Conservation (phyloP, 176 grass and related monocot genomes). For the Dendrocalamus sinicus region DNA sequence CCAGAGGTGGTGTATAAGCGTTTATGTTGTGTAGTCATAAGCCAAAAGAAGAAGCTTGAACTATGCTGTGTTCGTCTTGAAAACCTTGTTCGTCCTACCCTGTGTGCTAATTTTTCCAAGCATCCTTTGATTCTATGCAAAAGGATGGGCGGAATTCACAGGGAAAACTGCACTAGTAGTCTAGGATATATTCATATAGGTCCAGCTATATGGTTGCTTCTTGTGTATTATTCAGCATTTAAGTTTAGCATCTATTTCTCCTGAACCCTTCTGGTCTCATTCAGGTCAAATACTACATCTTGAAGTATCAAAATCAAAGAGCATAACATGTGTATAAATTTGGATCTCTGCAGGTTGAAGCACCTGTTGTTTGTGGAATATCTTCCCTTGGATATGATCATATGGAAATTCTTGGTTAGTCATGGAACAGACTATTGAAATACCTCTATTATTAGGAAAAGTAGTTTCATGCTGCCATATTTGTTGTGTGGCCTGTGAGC, state of each 20-base stretch:
- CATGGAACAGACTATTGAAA: conserved; percentile 19
- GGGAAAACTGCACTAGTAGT: neutral
- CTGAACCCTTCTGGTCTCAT: conserved; percentile 4
- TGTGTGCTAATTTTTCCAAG: neutral
- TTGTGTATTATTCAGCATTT: neutral
- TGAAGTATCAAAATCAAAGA: conserved; percentile 21
- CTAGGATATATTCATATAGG: conserved; percentile 5
- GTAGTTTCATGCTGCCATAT: conserved; percentile 29
- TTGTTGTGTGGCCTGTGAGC: conserved; percentile 44
- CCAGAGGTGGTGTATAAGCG: neutral
- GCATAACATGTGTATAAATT: conserved; percentile 40
- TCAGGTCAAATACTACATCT: conserved; percentile 16
- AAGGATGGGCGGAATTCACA: neutral
- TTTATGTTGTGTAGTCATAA: neutral
- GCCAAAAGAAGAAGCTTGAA: neutral
- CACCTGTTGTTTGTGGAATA: conserved; percentile 83
- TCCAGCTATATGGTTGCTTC: neutral
- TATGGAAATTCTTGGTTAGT: conserved; percentile 96
- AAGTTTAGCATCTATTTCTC: conserved; percentile 13
- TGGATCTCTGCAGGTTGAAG: conserved; percentile 70
- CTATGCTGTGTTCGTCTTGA: neutral
- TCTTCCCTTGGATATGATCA: conserved; percentile 88
- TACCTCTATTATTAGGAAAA: conserved; percentile 6
- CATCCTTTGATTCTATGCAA: neutral
- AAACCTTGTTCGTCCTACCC: neutral